A percentile compares a stretch with the other conserved stretches of the same genome.
Evolutionary conservation across 805 yeast genomes (phyloP).

Genomic region (Lipomyces lipofer): DNA sequence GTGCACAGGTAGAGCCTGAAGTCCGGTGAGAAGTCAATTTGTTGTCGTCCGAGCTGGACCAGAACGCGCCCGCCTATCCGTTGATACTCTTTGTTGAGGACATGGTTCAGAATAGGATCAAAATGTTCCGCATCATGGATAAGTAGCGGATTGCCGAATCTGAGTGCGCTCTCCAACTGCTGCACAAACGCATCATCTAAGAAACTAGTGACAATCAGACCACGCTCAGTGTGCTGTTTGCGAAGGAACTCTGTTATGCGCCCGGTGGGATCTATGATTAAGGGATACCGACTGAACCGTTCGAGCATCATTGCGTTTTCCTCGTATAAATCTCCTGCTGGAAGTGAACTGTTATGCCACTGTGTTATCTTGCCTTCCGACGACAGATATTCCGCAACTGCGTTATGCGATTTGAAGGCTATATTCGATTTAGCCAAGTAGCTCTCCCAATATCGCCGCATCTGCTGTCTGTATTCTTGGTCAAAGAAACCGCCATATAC

Average conservation of each 20-base stretch:
- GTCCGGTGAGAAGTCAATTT: conserved; percentile 64
- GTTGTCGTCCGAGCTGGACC: conserved; percentile 59
- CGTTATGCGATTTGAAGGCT: conserved; percentile 42
- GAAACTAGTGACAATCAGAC: conserved; percentile 60
- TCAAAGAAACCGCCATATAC: conserved; percentile 63
- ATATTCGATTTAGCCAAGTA: conserved; percentile 45
- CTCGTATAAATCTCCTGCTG: conserved; percentile 58
- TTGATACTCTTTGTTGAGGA: conserved; percentile 61
- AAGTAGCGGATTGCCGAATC: conserved; percentile 77
- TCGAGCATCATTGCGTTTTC: conserved; percentile 64
- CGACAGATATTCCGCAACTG: conserved; percentile 44
- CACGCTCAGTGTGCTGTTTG: conserved; percentile 34
- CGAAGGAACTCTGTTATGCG: conserved; percentile 46
- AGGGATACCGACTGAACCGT: conserved; percentile 47
- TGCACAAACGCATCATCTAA: conserved; percentile 64
- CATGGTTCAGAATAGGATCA: conserved; percentile 69
- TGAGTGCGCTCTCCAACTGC: conserved; percentile 72
- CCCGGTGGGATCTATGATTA: conserved; percentile 73
- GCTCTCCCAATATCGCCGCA: conserved; percentile 43
- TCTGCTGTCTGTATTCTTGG: conserved; percentile 46
- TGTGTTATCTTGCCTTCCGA: conserved; percentile 44
- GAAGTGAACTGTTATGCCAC: conserved; percentile 59
- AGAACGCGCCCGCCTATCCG: conserved; percentile 69
- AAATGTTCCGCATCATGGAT: conserved; percentile 77
- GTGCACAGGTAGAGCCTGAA: conserved; percentile 66